Evolutionary conservation across 345 rosid species (phyloP).

Genomic region (Viola odorata): DNA sequence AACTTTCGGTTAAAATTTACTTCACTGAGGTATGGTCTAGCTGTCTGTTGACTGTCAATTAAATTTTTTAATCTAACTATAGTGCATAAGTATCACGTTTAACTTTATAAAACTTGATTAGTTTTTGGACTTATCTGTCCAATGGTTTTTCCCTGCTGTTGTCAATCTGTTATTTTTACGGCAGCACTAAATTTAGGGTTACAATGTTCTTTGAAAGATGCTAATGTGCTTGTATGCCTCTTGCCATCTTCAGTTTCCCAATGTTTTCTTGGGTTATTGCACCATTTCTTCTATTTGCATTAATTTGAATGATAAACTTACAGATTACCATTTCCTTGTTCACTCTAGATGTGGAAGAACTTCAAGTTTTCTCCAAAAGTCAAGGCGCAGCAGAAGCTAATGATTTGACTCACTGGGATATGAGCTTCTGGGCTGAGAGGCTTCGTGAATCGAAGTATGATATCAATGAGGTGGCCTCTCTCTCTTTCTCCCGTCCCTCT

Average conservation of each 20-base stretch:
- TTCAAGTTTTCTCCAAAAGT: slow-evolving; percentile 57
- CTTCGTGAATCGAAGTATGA: slow-evolving; percentile 89
- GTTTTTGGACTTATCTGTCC: neutral
- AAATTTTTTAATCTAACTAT: too few species aligned
- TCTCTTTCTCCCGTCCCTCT: slow-evolving; percentile 5
- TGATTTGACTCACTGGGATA: slow-evolving; percentile 78
- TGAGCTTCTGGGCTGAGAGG: slow-evolving; percentile 87
- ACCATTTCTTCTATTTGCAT: neutral
- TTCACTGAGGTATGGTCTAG: neutral
- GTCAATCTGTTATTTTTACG: neutral
- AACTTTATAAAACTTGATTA: neutral
- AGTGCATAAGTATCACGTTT: neutral
- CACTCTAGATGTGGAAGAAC: slow-evolving; percentile 69
- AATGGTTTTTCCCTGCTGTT: neutral
- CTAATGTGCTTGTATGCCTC: neutral
- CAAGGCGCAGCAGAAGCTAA: slow-evolving; percentile 76
- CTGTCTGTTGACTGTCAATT: too few species aligned
- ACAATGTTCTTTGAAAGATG: neutral
- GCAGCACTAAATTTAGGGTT: slow-evolving; percentile 2
- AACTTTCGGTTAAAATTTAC: slow-evolving; percentile 1
- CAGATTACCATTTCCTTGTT: neutral
- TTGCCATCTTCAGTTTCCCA: neutral
- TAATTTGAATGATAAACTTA: neutral
- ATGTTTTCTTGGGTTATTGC: slow-evolving; percentile 1
- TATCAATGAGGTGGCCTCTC: slow-evolving; percentile 65